Evolutionary conservation across 225 moss, liverwort and hornwort genomes (phyloP).

Genomic region (Asterella californica): DNA sequence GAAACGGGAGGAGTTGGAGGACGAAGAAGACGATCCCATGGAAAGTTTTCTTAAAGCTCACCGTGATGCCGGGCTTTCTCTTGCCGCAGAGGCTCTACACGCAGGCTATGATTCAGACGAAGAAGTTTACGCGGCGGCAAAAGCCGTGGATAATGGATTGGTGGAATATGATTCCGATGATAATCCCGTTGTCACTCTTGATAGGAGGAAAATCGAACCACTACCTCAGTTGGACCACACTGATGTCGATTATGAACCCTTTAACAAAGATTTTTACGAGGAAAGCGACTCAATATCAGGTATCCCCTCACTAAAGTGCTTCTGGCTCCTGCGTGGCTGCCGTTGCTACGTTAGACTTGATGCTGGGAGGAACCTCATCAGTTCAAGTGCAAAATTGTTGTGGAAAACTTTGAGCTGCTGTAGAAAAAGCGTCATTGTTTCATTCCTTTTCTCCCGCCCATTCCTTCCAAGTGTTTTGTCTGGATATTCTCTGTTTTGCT

Average conservation of each 20-base stretch:
- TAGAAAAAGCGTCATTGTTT: not conserved
- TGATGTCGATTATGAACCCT: conserved; percentile 80
- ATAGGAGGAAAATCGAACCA: conserved; percentile 82
- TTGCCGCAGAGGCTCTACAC: conserved; percentile 93
- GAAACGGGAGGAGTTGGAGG: conserved; percentile 65
- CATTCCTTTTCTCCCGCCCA: not conserved
- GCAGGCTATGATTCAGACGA: conserved; percentile 97
- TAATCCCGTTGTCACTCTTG: conserved; percentile 82
- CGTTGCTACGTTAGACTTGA: not conserved
- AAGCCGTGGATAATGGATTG: conserved; percentile 91
- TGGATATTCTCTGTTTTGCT: not conserved
- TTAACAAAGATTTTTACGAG: conserved; percentile 74
- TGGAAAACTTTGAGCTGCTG: not conserved
- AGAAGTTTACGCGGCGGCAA: conserved; percentile 97
- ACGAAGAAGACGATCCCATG: conserved; percentile 94
- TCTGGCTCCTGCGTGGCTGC: not conserved
- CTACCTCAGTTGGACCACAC: conserved; percentile 76
- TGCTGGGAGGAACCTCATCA: not conserved
- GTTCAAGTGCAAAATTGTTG: not conserved
- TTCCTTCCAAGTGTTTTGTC: not conserved
- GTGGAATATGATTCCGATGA: conserved; percentile 97
- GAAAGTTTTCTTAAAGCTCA: conserved; percentile 88
- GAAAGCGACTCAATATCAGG: conserved; percentile 70
- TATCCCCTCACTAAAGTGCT: conserved; percentile 5
- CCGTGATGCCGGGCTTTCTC: conserved; percentile 81